A percentile compares a stretch with the other conserved stretches of the same genome.
phyloP scores from a whole-genome alignment of 1,139 yeast species.

The Yamadazyma diddensiae region DNA sequence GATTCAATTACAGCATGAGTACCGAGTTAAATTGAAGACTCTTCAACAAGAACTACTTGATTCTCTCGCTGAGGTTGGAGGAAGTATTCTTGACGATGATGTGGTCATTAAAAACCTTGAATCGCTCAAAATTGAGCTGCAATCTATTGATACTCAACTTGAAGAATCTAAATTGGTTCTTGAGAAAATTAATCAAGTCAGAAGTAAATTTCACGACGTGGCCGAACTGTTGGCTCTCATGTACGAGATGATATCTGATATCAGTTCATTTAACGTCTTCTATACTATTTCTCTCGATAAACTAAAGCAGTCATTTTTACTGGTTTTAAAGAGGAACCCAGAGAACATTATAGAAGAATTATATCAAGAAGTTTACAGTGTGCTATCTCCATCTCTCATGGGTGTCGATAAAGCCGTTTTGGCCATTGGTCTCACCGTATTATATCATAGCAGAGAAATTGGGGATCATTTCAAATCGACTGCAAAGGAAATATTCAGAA shows the following conservation, averaged over 20 bases:
- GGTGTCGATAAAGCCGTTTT: conserved; percentile 47
- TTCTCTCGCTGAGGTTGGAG: conserved; percentile 55
- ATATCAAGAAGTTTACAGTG: conserved; percentile 45
- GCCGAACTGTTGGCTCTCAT: conserved; percentile 55
- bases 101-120: conserved; percentile 60
- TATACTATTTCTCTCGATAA: conserved; percentile 58
- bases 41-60: conserved; percentile 64
- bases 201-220: conserved; percentile 48
- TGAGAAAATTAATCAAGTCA: conserved; percentile 47
- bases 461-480: conserved; percentile 21
- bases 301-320: conserved; percentile 39
- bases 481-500: conserved; percentile 10
- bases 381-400: conserved; percentile 49
- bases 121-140: conserved; percentile 60
- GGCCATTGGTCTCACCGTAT: conserved; percentile 35
- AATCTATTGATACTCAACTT: conserved; percentile 51
- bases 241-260: conserved; percentile 40
- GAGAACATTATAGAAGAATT: conserved; percentile 30
- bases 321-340: conserved; percentile 28
- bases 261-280: conserved; percentile 45
- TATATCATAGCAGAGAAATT: conserved; percentile 24
- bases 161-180: conserved; percentile 53
- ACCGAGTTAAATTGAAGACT: conserved; percentile 48
- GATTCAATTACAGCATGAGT: conserved; percentile 56
- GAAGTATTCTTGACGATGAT: conserved; percentile 69